A percentile compares a stretch with the other conserved stretches of the same genome.
These are phyloP conservation scores for Monosporascus ibericus DNA, from an alignment of 2,329 filamentous ascomycete genomes.

Conservation along the genomic window DNA sequence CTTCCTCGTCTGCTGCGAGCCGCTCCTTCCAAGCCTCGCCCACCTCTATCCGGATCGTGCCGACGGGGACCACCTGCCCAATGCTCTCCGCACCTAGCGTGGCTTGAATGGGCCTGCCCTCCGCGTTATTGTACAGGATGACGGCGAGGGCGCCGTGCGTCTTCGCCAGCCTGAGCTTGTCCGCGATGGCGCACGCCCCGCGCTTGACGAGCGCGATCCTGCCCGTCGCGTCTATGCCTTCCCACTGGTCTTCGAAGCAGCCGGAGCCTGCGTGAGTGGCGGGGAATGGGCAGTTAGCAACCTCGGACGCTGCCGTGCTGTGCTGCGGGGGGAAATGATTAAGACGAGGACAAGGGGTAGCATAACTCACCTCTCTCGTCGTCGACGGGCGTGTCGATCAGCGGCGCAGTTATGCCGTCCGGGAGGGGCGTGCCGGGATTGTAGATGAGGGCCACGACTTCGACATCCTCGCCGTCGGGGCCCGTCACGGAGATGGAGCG, in stretches of 20 bases:
- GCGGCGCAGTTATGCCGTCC: conserved; percentile 29
- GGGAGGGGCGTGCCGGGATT: conserved; percentile 35
- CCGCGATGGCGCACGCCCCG: conserved; percentile 34
- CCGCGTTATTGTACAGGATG: conserved; percentile 57
- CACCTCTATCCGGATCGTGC: conserved; percentile 29
- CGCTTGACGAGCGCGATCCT: conserved; percentile 41
- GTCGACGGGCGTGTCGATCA: conserved; percentile 32
- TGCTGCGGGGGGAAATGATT: no score
- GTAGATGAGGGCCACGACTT: conserved; percentile 38
- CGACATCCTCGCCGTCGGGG: conserved; percentile 37
- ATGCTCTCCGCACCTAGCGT: conserved; percentile 44
- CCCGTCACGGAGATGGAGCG: conserved; percentile 36
- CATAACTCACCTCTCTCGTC: conserved; percentile 20
- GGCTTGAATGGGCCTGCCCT: conserved; percentile 40
- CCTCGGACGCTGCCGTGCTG: no score
- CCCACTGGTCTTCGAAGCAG: conserved; percentile 39
- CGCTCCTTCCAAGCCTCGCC: conserved; percentile 29
- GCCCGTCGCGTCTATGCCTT: conserved; percentile 35
- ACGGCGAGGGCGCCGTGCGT: conserved; percentile 36
- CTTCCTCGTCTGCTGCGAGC: conserved; percentile 26
- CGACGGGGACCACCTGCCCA: conserved; percentile 29
- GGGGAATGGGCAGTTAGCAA: no score
- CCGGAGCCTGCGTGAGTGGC: conserved; percentile 23
- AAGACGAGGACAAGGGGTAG: not conserved
- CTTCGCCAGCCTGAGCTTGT: conserved; percentile 39